A percentile compares a stretch with the other conserved stretches of the same genome.
phyloP scores from a whole-genome alignment of 345 rosid genomes.

The Hibiscus syriacus region DNA sequence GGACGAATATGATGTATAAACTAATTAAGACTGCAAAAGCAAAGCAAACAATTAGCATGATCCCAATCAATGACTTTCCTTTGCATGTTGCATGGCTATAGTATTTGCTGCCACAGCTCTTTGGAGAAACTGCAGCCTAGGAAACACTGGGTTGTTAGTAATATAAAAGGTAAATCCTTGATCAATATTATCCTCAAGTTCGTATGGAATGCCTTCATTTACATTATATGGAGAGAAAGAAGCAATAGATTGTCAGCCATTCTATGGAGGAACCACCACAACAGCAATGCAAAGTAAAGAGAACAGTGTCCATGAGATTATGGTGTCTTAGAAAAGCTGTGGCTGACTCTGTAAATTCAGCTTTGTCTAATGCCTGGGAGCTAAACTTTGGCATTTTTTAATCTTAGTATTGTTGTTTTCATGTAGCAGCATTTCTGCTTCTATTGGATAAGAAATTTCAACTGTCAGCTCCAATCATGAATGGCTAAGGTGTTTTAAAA shows the following conservation, averaged over 20 bases:
- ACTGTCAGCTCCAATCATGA: neutral
- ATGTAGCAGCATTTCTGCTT: neutral
- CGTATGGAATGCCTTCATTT: neutral
- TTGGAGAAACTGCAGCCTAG: neutral
- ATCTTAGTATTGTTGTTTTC: neutral
- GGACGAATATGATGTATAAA: neutral
- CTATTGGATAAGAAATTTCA: neutral
- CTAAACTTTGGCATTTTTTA: neutral
- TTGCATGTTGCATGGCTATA: no score
- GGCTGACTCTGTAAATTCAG: neutral
- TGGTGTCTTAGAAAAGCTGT: neutral
- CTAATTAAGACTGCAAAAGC: neutral
- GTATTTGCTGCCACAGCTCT: no score
- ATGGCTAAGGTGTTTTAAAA: neutral
- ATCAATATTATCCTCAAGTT: neutral
- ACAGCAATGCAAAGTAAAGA: neutral
- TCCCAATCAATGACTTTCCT: neutral
- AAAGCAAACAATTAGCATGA: neutral
- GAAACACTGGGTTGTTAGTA: neutral
- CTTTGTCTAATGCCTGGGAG: neutral
- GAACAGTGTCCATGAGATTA: neutral
- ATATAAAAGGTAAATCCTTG: neutral
- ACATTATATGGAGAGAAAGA: neutral
- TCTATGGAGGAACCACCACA: neutral
- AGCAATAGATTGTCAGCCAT: neutral